Evolutionary conservation across 202 grass and related monocot genomes (phyloP), one percentile per base, ranked within the genome.

Genomic region (Hordeum pubiflorum): DNA sequence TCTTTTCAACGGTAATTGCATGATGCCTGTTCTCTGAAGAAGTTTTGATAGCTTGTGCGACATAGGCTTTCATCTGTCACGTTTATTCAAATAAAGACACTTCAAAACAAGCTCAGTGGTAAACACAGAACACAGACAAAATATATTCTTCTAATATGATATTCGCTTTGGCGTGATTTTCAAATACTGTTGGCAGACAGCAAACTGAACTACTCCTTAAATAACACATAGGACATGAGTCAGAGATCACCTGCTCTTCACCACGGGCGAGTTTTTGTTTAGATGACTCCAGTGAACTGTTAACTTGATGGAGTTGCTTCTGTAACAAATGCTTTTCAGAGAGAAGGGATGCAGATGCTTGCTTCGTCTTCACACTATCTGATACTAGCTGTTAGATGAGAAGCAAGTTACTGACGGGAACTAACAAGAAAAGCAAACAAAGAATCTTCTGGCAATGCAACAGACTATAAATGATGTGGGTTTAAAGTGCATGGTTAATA

Each of bases 321-420:
- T 87, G 79, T 52, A 94, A 78, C 21, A 89, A 58, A 86, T 94
- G 88, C 82, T 98, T 98, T 81, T 98, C 95, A 69, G 90, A 86
- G 27, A 98, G 77, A 88, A 98, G 95, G 70, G 84, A 92, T 29
- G 84, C 81, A 79, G 78, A 86, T 63, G 90, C 85, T 81, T 94
- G 95, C 78, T 98, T 98, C 89, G 91, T 94, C 80, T 93, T 94
- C 84, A 98, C 92, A 85, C 92, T 93, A 77, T 98, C 95, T 12
- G 95, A 98, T 80, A 98, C 92, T 69, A 98, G 85, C 90, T 97
- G 94, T 69, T 36, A 75, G 18, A 86, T 78, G 23, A 78, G 38
- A 89, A 61, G 33, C 40, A 21, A 78, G 22, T 89, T 86, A 89
- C 17, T 61, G 32, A 41, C 32, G 58, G 54, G 4, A 78, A 65